phyloP scores from a whole-genome alignment of 495 filamentous ascomycete genomes.

The Penicillium maclennaniae region DNA sequence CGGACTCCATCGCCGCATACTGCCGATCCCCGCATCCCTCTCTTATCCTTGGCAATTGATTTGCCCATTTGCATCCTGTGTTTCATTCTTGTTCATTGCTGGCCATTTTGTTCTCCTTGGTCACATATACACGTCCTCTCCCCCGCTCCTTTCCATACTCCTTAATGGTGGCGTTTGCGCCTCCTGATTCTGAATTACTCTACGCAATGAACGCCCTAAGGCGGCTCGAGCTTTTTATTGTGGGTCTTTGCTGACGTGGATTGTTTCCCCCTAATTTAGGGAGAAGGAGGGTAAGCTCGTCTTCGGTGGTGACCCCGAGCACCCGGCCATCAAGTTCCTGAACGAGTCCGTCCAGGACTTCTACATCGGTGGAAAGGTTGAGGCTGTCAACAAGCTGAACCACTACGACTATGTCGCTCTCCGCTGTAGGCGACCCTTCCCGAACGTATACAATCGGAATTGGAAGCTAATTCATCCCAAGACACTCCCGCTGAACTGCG shows the following conservation, averaged over 20 bases:
- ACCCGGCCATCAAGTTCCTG: conserved; percentile 89
- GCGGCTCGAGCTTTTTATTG: conserved; percentile 21
- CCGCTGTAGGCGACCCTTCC: conserved; percentile 62
- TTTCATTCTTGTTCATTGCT: no score
- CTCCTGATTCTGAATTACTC: conserved; percentile 6
- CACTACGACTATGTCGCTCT: conserved; percentile 99
- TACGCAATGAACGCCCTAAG: conserved; percentile 1
- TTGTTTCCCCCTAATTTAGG: conserved; percentile 49
- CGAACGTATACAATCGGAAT: not conserved
- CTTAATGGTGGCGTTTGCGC: not conserved
- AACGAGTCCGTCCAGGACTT: conserved; percentile 74
- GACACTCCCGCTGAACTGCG: conserved; percentile 94
- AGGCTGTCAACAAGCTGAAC: conserved; percentile 88
- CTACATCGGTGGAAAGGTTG: conserved; percentile 92
- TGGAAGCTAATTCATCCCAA: conserved; percentile 25
- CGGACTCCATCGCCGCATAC: not conserved
- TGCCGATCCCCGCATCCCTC: conserved; percentile 6
- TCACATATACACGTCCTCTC: not conserved
- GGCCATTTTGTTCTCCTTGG: not conserved
- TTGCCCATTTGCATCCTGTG: not conserved
- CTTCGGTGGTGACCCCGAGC: conserved; percentile 89
- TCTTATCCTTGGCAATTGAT: not conserved
- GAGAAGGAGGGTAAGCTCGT: conserved; percentile 85
- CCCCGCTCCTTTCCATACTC: not conserved
- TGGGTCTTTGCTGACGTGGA: conserved; percentile 32